A percentile compares a stretch with the other conserved stretches of the same genome.
Evolutionary conservation across 306 rosid species (phyloP).

Genomic region (Prunus padus): DNA sequence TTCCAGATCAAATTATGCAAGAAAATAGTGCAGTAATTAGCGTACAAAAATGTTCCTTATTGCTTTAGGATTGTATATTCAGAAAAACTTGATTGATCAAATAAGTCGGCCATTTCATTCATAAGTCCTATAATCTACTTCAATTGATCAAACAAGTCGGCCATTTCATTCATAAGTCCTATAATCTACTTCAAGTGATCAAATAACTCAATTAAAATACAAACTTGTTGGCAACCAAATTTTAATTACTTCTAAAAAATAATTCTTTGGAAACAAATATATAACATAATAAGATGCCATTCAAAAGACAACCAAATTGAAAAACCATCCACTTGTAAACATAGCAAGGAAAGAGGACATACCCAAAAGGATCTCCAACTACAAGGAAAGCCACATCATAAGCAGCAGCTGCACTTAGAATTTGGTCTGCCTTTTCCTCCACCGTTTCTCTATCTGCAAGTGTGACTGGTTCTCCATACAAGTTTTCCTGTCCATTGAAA

Average conservation of each 20-base stretch:
- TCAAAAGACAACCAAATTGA: too few species aligned
- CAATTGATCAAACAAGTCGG: neutral
- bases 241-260: neutral
- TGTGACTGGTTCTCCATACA: slow-evolving; percentile 66
- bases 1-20: neutral
- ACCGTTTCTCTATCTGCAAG: slow-evolving; percentile 90
- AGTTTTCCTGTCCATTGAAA: slow-evolving; percentile 46
- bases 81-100: neutral
- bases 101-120: neutral
- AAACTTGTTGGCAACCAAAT: neutral
- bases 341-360: neutral
- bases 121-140: neutral
- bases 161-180: neutral
- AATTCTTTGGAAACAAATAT: neutral
- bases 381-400: slow-evolving; percentile 57
- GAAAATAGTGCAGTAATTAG: neutral
- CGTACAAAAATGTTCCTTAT: neutral
- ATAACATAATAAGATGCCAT: neutral
- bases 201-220: too few species aligned
- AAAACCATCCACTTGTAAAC: neutral
- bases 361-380: slow-evolving; percentile 64
- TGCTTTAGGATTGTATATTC: neutral
- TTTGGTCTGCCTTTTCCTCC: slow-evolving; percentile 65
- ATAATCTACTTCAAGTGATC: too few species aligned
- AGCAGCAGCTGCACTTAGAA: slow-evolving; percentile 37